Base-by-base conservation (phyloP, 2,329 filamentous ascomycete species). In the Aspergillus brunneoviolaceus region DNA sequence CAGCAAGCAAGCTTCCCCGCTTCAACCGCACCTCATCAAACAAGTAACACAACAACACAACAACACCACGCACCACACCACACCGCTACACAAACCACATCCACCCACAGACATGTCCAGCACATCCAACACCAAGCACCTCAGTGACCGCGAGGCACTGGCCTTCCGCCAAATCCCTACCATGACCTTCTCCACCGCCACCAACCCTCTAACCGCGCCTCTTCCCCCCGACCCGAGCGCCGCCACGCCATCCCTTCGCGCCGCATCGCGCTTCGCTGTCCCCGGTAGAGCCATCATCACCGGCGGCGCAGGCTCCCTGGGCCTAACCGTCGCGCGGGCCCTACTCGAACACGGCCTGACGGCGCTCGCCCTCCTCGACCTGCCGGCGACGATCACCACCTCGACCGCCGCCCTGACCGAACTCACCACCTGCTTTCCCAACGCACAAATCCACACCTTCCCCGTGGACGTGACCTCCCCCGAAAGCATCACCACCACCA, bases 271-370 rank as follows among this genome's bases (percentile, higher is more conserved):
- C 7, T 35, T 45, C 39, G 39, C 39, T 5, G 39, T 51, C 33
- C 23, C 55, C 25, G n/a, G 19, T 19, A 33, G 16, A 19, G 39
- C 39, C 16, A 45, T 45, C 39, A 45, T 90, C 25, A 90, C 88
- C 1, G 88, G 88, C 21, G 88, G 88, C 33, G 83, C 86, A 12
- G 88, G 88, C 5, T 85, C 83, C 23, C 78, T 89, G 0, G 87
- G 85, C 9, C 79, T 87, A 10, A 79, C 80, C 60, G 81, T 82
- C 29, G 83, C 83, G 0, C 77, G 81, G 50, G 88, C 87, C 1
- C 80, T 91, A 23, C 85, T 90, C 49, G 87, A 91, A 73, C 88
- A 91, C 69, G 88, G 88, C 9, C 77, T 85, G 3, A 70, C 75
- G 0, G 84, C 83, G 4, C 74, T 89, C 19, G 80, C 80, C 23